phyloP scores from a whole-genome alignment of 495 filamentous ascomycete genomes.

The Aspergillus kassunensis region DNA sequence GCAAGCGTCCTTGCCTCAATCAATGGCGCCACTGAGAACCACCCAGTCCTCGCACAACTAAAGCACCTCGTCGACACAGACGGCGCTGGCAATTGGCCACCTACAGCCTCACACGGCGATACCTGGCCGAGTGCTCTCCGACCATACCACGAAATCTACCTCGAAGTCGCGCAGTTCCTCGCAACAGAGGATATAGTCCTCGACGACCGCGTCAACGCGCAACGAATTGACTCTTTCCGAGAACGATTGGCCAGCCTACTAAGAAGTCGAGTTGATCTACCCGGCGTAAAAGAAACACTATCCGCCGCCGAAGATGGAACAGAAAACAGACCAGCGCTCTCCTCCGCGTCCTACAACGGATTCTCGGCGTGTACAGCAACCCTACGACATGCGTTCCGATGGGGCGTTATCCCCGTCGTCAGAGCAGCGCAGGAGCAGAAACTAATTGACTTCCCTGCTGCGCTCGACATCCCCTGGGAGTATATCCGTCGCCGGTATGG shows the following conservation, averaged over 20 bases:
- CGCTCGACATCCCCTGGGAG: constrained; percentile 34
- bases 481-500: constrained; percentile 35
- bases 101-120: neutral
- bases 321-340: neutral
- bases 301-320: neutral
- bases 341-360: neutral
- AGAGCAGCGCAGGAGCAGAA: constrained; percentile 37
- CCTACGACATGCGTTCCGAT: constrained; percentile 12
- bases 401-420: constrained; percentile 42
- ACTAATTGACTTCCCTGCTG: constrained; percentile 29
- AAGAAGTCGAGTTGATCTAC: neutral
- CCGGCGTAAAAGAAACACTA: neutral
- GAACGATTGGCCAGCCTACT: neutral
- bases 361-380: neutral
- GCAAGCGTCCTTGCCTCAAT: too few relatives aligned
- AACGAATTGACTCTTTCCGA: neutral
- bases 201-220: neutral
- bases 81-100: neutral
- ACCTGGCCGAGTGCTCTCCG: neutral
- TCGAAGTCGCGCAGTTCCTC: neutral
- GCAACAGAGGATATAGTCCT: neutral
- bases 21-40: too few relatives aligned
- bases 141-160: neutral
- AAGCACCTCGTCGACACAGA: neutral
- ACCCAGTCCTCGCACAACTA: too few relatives aligned